Evolutionary conservation across 1,139 yeast species (phyloP), one percentile per base, ranked within the genome.

Genomic region (Hemisphaericaspora subhashii): DNA sequence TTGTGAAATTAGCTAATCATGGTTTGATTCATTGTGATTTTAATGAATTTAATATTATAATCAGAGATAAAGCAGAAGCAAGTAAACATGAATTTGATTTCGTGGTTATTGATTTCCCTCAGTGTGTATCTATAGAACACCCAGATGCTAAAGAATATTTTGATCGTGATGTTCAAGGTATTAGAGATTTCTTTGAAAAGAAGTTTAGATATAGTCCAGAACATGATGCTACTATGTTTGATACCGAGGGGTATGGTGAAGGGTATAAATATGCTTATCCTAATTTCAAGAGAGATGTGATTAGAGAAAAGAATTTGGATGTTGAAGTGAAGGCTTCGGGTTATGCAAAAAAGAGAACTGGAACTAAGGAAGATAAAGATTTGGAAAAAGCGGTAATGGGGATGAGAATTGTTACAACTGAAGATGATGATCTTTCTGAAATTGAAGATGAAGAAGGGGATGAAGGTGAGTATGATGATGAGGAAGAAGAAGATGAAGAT

Each of bases 21-120:
- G 99, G 99, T 1, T 72, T 92, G 45, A 90, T 92, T 43, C 99
- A 92, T 64, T 90, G 98, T 72, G 99, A 92, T 69, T 92, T 84
- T 63, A 92, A 92, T 61, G 99, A 92, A 62, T 92, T 92, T 64
- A 92, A 92, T 60, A 89, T 92, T 50, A 86, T 92, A 74, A 85
- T 94, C 32, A 72, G 86, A 39, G 82, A 83, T 48, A 68, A 74
- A 33, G 77, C 76, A 32, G 79, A 74, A 8, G 74, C 72, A 28
- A 71, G 61, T 31, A 53, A 66, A 21, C 75, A 75, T 38, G 85
- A 80, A 42, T 66, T 62, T 37, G 86, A 82, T 33, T 87, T 89
- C 51, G 84, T 89, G 17, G 96, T 92, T 18, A 92, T 92, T 52
- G 99, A 92, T 73, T 92, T 92, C 71, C 99, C 99, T 4, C 99